Evolutionary conservation across 306 rosid species (phyloP), one percentile per base, ranked within the genome.

Genomic region (Delonix regia): DNA sequence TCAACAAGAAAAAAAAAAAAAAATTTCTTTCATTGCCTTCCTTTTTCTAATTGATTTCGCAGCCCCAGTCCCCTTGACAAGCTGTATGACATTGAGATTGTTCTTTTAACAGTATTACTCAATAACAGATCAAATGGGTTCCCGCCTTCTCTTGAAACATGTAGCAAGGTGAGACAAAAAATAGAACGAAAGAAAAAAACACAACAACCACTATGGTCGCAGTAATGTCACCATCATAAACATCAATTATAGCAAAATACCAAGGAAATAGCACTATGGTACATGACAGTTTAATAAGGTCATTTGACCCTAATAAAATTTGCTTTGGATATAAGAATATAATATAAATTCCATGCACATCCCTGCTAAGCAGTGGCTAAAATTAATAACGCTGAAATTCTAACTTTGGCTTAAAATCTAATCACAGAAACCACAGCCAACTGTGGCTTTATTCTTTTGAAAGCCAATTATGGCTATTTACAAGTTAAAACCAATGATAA

Each of bases 381-480:
- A 39, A 4, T 5, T 5, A 11, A 34, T 2, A 21, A 22, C 38
- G 34, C 34, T 52, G 39, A 27, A 14, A 73, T 41, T 14, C 24
- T 44, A 12, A 62, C 68, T 22, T 39, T 4, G 12, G 39, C 42
- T 42, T 55, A 4, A 42, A 39, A 41, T 5, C 14, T 39, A 39
- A 56, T 73, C 7, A 15, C 42, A 74, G 7, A 22, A 74, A 16
- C 21, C 65, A 39, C 38, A 51, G 76, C 70, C 59, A 47, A 76
- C 66, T 57, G 60, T 53, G 53, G 60, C 65, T 14, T 28, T 51
- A 47, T 47, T 47, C 52, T 33, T 47, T 57, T 72, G 73, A 79
- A 65, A 75, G 76, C 13, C 42, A 72, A 41, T 53, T 52, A 70
- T 82, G 81, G 72, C 48, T 80, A 77, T 82, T 80, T 74, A 71